Base-by-base conservation (phyloP, 2,329 filamentous ascomycete species). In the Trichoderma sp. region DNA sequence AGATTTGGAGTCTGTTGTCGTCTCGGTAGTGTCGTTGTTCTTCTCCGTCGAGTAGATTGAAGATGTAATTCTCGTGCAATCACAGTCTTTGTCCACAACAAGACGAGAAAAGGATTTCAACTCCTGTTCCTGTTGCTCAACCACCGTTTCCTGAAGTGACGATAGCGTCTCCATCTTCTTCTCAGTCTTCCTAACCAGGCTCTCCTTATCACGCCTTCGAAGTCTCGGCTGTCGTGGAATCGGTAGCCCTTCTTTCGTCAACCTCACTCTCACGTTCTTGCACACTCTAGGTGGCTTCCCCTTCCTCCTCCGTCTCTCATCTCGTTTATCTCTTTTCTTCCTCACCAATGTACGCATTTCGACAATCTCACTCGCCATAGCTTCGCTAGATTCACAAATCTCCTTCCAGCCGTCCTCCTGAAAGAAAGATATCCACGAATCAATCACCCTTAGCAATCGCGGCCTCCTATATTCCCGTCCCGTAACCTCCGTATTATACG, bases 361-460 rank as follows among this genome's bases (percentile, higher is more conserved):
- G 6, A 65, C 67, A 21, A 72, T 60, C n/a, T 66, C 64, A 14
- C 31, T 35, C 33, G 66, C 67, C n/a, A 75, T 21, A 7, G 29
- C 12, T 21, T 68, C 31, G 38, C 75, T 76, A 18, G 18, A 56
- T 18, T 50, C 21, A 27, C 21, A 33, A 11, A 75, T 41, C 1
- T 24, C 72, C 6, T 68, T 16, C 27, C 9, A 35, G n/a, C 29
- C 33, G 29, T 67, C 62, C 11, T 18, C 60, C 5, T 67, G 50
- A 27, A 73, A 29, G 27, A 80, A 81, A 6, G 79, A 75, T 63
- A 88, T 85, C 87, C 87, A 89, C 7, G 83, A 83, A 27, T 87
- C 84, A 1, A 89, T 79, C 33, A 87, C 75, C 29, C 81, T 81
- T 71, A 82, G 78, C 7, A 89, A 77, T 11, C 83, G 83, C 24